Base-by-base conservation (phyloP, 2,329 filamentous ascomycete genomes). In the Cadophora gregata region DNA sequence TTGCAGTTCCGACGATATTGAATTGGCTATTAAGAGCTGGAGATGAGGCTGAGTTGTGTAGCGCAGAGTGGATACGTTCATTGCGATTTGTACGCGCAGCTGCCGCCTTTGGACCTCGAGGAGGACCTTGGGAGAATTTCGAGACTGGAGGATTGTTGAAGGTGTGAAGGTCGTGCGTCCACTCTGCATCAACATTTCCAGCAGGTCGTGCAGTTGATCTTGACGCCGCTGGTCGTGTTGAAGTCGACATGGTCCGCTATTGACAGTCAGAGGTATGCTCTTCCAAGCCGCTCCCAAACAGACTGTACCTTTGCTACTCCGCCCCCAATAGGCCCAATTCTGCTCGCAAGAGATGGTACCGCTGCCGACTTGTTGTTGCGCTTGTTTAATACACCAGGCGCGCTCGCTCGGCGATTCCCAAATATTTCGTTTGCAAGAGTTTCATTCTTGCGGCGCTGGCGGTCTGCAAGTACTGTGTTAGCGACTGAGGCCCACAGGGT, bases 361-460 rank as follows among this genome's bases (percentile, higher is more conserved):
- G 51, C 55, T 61, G 84, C 81, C 60, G 77, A 74, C 65, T 77
- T 76, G 68, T 79, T 77, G 74, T 81, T 86, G 65, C 81, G 76
- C 66, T 79, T 84, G 51, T 79, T 78, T 7, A 75, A 71, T 33
- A 76, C 79, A 33, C 85, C 84, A 47, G 88, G 80, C 14, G 80
- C 84, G 75, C 85, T 90, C 62, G 85, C 79, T 71, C 89, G 86
- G 66, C 84, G 80, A 63, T 79, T 86, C 72, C 86, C 86, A 72
- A 94, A 89, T 75, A 94, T 92, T 75, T 86, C 84, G 73, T 90
- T 84, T 36, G 91, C 91, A n/a, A 93, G 85, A 3, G 81, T 83
- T 75, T 92, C 87, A 72, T 90, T 89, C 80, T 88, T 89, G 80
- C 90, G 90, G 77, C 88, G 87, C 77, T 91, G 85, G 68, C 90